These are phyloP conservation scores for Vigna unguiculata DNA, from an alignment of 306 rosid genomes.

Conservation along the genomic window DNA sequence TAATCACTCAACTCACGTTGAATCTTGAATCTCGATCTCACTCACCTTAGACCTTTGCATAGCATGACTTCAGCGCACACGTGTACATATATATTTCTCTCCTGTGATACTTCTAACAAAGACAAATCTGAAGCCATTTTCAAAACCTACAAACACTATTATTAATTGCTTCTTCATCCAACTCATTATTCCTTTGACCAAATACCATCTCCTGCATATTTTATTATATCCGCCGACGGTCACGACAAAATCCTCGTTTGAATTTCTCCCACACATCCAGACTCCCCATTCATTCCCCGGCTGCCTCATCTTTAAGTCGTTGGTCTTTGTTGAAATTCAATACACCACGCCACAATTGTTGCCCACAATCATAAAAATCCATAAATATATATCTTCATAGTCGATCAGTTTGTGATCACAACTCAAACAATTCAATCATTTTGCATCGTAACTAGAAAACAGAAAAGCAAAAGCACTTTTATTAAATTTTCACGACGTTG, in stretches of 20 bases:
- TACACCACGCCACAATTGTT: background rate
- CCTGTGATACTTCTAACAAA: background rate
- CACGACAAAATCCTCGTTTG: conserved; percentile 52
- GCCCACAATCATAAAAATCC: background rate
- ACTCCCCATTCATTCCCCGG: conserved; percentile 9
- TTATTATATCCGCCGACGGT: conserved; percentile 57
- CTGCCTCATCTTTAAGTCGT: conserved; percentile 44
- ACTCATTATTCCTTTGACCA: conserved; percentile 48
- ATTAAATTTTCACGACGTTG: background rate
- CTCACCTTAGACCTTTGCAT: background rate
- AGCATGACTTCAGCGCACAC: background rate
- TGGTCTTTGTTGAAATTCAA: conserved; percentile 40
- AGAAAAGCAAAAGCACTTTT: background rate
- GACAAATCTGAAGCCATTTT: background rate
- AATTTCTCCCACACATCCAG: background rate
- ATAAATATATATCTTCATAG: conserved; percentile 35
- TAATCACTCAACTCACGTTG: background rate
- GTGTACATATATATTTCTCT: background rate
- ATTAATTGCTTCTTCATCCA: conserved; percentile 9
- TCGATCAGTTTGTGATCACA: background rate
- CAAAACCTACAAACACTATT: background rate
- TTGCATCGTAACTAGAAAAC: background rate
- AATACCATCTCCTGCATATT: background rate
- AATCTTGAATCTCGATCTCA: background rate
- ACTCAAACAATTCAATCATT: background rate